phyloP scores from a whole-genome alignment of 2,329 filamentous ascomycete genomes.

The Clarireedia homoeocarpa region DNA sequence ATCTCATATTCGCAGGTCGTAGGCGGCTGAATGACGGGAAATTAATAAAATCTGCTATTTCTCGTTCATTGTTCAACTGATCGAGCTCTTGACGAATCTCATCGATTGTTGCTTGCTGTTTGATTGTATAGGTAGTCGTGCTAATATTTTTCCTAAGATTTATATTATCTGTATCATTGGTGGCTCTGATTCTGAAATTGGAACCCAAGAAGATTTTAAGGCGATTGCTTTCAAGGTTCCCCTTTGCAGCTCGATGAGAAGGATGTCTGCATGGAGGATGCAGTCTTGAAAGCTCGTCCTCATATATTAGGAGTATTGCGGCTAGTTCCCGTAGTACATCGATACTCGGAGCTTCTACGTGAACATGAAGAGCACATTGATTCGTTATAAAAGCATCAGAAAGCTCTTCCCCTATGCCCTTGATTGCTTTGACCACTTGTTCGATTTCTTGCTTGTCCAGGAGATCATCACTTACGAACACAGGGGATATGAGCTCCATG shows the following conservation, averaged over 20 bases:
- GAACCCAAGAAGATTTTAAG: not conserved
- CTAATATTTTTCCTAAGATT: not conserved
- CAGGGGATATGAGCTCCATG: conserved; percentile 18
- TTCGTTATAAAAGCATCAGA: conserved; percentile 21
- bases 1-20: conserved; percentile 17
- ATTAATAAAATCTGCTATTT: conserved; percentile 10
- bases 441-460: conserved; percentile 10
- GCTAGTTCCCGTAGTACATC: conserved; percentile 18
- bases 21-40: conserved; percentile 1
- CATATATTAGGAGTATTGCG: conserved; percentile 21
- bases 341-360: conserved; percentile 18
- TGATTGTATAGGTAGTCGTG: not conserved
- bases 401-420: not conserved
- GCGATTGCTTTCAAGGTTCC: conserved; percentile 18
- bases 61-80: not conserved
- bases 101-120: not conserved
- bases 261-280: conserved; percentile 21
- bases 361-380: conserved; percentile 23
- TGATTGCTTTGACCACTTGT: conserved; percentile 11
- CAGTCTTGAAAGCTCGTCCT: conserved; percentile 20
- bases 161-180: not conserved
- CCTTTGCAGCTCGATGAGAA: conserved; percentile 7
- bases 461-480: conserved; percentile 8
- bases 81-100: not conserved
- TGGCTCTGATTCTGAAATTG: not conserved